Base-by-base conservation (phyloP, 2,329 filamentous ascomycete species). In the Aspergillus pseudonomiae region DNA sequence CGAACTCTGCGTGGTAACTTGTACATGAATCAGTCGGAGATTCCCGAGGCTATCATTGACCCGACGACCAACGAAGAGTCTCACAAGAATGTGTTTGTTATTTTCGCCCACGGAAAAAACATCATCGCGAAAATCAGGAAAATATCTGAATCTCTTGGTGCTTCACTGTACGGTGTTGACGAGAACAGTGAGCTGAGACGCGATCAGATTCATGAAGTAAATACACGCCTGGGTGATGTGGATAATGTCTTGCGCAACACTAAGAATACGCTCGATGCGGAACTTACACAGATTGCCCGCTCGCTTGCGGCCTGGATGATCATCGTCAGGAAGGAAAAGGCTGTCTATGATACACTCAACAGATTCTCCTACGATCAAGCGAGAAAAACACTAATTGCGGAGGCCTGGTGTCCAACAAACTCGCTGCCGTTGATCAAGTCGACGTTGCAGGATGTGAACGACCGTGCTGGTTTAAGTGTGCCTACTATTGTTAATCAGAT, bases 1-100 rank as follows among this genome's bases (percentile, higher is more conserved):
- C 89, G 95, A 74, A 97, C 96, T 0, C 88, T 99, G 48, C 93
- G 95, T 78, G 95, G 95, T 73, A 99, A 99, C 80, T 83, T 99
- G 67, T 99, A 98, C 85, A 99, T 99, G 95, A 99, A 99, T 81
- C 96, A 99, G 83, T 94, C 94, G 46, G 95, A 99, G 84, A 99
- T 99, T 66, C 90, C 93, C 9, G 94, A 99, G 78, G 89, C 92
- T 43, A 90, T 99, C 71, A 85, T 97, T 77, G 92, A 99, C 78
- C 94, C 95, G 19, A 86, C 91, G 75, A 97, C 88, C 82, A 97
- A 98, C 77, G 94, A 98, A 81, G 85, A 92, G 68, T 86, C 96
- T 71, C 89, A 91, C 83, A 99, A 99, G 88, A 99, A 97, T 72
- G 95, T 99, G 61, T 99, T 99, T 75, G 94, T 99, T 75, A 99